Conservation (phyloP, 768 basidiomycete genomes). For the Tephrocybe sp. region DNA sequence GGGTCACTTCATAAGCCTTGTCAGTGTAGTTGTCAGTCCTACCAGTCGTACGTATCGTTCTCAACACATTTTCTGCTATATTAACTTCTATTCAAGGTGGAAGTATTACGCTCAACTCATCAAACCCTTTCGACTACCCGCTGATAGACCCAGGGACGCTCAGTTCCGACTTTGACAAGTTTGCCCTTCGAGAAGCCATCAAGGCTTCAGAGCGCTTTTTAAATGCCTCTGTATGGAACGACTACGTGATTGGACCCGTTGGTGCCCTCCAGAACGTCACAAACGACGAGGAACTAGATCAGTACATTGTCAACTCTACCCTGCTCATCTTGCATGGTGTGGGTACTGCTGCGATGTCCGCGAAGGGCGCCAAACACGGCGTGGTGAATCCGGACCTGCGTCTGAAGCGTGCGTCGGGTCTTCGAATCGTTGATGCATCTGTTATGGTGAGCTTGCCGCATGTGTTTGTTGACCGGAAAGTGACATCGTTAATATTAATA, state of each 20-base stretch:
- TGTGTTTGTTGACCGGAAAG: background rate
- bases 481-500: background rate
- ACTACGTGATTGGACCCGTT: constrained; percentile 18
- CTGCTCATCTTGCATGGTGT: constrained; percentile 1
- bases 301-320: background rate
- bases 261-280: constrained; percentile 18
- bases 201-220: constrained; percentile 17
- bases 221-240: constrained; percentile 20
- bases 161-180: constrained; percentile 19
- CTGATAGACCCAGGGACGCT: constrained; percentile 43
- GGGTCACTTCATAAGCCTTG: background rate
- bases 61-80: background rate
- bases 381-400: constrained; percentile 18
- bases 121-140: background rate
- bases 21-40: background rate
- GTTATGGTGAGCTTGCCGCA: constrained; percentile 16
- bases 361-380: constrained; percentile 13
- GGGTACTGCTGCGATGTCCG: constrained; percentile 18
- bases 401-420: constrained; percentile 17
- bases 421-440: constrained; percentile 33
- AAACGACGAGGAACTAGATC: constrained; percentile 9
- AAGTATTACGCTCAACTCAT: background rate
- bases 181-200: constrained; percentile 21
- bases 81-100: background rate
- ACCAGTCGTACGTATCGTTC: background rate